phyloP scores from a whole-genome alignment of 495 filamentous ascomycete species.

The Aspergillus avenaceus region DNA sequence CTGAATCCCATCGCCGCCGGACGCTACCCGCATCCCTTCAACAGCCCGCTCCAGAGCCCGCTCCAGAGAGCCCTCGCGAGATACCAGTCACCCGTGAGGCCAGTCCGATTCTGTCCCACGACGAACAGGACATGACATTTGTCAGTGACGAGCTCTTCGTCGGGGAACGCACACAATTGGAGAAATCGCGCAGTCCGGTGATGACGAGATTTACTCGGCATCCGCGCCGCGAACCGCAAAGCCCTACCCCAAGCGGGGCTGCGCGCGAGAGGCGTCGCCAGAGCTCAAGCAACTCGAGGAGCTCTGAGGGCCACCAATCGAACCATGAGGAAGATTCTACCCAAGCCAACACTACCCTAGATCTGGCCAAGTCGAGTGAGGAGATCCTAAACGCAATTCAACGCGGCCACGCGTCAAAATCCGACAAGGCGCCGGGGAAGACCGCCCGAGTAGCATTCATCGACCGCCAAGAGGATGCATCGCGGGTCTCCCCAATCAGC shows the following conservation, averaged over 20 bases:
- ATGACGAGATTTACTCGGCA: not conserved
- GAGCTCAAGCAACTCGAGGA: too few species aligned
- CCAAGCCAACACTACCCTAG: not conserved
- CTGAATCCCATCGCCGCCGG: slow-evolving; percentile 3
- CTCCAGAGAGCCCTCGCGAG: not conserved
- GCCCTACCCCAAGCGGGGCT: too few species aligned
- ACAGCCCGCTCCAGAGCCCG: not conserved
- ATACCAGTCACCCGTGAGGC: slow-evolving; percentile 6
- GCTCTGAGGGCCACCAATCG: too few species aligned
- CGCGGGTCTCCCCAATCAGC: slow-evolving; percentile 28
- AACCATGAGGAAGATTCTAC: too few species aligned
- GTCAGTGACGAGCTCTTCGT: slow-evolving; percentile 4
- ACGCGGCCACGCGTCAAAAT: not conserved
- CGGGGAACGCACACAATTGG: slow-evolving; percentile 6
- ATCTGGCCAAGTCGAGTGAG: not conserved
- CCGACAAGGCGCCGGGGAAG: slow-evolving; percentile 4
- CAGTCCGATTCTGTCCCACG: slow-evolving; percentile 5
- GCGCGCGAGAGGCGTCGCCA: too few species aligned
- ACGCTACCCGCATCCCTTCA: slow-evolving; percentile 8
- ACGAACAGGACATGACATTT: slow-evolving; percentile 6
- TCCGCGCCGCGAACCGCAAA: not conserved
- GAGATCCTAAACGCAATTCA: slow-evolving; percentile 8
- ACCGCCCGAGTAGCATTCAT: slow-evolving; percentile 23
- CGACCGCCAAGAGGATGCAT: slow-evolving; percentile 31
- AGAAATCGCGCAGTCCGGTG: slow-evolving; percentile 17